Evolutionary conservation across 1,139 yeast species (phyloP).

Genomic region (Scheffersomyces parashehatae): DNA sequence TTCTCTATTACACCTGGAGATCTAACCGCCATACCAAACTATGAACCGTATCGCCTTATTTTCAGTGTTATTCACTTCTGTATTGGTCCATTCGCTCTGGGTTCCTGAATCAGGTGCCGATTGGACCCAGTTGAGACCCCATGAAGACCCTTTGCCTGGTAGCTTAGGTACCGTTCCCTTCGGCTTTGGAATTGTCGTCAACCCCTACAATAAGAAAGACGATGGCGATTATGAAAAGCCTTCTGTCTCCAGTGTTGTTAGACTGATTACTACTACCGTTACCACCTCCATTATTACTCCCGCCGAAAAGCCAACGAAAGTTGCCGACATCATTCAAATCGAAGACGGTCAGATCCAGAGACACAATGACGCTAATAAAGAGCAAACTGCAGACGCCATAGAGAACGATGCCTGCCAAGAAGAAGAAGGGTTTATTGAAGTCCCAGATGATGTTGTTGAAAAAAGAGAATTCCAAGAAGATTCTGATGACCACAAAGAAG

Average conservation of each 20-base stretch:
- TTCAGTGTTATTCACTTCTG: too few relatives aligned
- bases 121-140: conserved; percentile 35
- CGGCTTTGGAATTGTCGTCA: conserved; percentile 37
- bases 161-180: conserved; percentile 29
- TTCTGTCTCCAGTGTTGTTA: conserved; percentile 10
- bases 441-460: neutral
- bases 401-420: conserved; percentile 8
- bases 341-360: conserved; percentile 35
- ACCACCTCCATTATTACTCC: conserved; percentile 21
- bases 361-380: neutral
- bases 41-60: too few relatives aligned
- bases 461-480: conserved; percentile 2
- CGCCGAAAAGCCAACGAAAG: conserved; percentile 26
- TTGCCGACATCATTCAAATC: conserved; percentile 26
- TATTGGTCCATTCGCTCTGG: conserved; percentile 13
- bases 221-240: conserved; percentile 15
- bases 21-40: too few relatives aligned
- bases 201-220: conserved; percentile 20
- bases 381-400: conserved; percentile 1
- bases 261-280: conserved; percentile 18
- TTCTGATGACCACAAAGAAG: neutral
- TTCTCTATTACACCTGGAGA: too few relatives aligned
- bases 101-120: conserved; percentile 36
- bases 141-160: conserved; percentile 15
- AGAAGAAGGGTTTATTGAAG: neutral